Conservation (phyloP, 371 early-diverging fungal species). For the Apophysomyces sp. region DNA sequence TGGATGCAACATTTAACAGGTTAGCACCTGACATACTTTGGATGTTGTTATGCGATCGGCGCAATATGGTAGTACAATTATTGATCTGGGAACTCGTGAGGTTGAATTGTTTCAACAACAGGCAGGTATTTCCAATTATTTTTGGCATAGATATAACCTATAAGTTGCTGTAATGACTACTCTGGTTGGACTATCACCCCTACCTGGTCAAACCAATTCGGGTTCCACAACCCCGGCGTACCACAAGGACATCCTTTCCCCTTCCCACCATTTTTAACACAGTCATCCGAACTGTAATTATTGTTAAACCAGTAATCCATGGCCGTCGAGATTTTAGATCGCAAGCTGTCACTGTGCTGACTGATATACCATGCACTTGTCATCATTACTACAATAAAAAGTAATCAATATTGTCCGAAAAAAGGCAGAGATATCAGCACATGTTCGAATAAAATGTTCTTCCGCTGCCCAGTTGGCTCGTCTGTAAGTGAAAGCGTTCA, state of each 20-base stretch:
- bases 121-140: constrained; percentile 19
- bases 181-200: neutral
- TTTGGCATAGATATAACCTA: constrained; percentile 20
- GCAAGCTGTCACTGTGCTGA: constrained; percentile 3
- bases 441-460: constrained; percentile 19
- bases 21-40: constrained; percentile 23
- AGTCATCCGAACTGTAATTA: constrained; percentile 18
- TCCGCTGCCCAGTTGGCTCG: constrained; percentile 27
- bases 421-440: constrained; percentile 22
- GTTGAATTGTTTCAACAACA: constrained; percentile 9
- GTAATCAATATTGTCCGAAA: constrained; percentile 31
- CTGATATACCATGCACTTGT: constrained; percentile 1
- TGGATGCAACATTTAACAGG: constrained; percentile 22
- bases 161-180: neutral
- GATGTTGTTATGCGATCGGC: constrained; percentile 10
- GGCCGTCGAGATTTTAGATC: constrained; percentile 7
- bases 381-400: neutral
- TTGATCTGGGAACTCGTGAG: constrained; percentile 5
- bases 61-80: constrained; percentile 16
- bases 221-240: constrained; percentile 34
- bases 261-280: constrained; percentile 19
- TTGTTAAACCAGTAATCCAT: constrained; percentile 30
- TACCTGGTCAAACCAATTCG: constrained; percentile 30
- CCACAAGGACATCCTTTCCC: constrained; percentile 30
- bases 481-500: constrained; percentile 5